Evolutionary conservation across 345 rosid genomes (phyloP), one percentile per base, ranked within the genome.

Genomic region (Rhodomyrtus tomentosa): DNA sequence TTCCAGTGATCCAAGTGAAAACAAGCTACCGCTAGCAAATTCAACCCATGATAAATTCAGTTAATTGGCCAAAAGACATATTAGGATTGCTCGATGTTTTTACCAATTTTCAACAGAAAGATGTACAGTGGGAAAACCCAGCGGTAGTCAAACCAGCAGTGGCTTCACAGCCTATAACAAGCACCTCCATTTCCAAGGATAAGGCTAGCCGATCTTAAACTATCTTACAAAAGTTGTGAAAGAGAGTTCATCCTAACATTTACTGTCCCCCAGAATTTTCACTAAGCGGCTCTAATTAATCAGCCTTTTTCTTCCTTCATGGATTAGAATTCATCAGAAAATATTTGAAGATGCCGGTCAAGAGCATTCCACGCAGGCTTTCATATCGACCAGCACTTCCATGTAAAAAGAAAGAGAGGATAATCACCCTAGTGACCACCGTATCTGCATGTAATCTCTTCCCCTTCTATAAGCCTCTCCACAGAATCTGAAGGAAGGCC

Each of bases 401-500:
- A 12, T 51, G n/a, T 24, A 45, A 83, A 45, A 62, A 42, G 50
- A 58, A 83, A 53, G 21, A 21, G 13, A 27, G 81, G 81, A 82
- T 86, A 53, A 86, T 87, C 27, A 87, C 72, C 85, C 82, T 81
- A 50, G 3, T 81, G 82, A 50, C 89, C 42, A 24, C 91, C 92
- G 55, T 93, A 92, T 27, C 86, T 89, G 92, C 94, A 90, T 40
- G 58, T 84, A 58, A 95, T 88, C 76, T 93, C 92, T 81, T 95
- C 90, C 24, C 99, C 98, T 92, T 91, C 93, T 10, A 94, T 85
- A 82, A 95, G 93, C 89, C 84, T 94, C 90, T 95, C 98, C 49
- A 95, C 94, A 10, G 96, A 93, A 88, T 95, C 96, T 7, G 87
- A 85, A 82, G 98, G 96, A 81, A 95, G 95, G 88, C 98, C 98